Base-by-base conservation (phyloP, 768 basidiomycete genomes). In the Termitomyces eurrhizus region DNA sequence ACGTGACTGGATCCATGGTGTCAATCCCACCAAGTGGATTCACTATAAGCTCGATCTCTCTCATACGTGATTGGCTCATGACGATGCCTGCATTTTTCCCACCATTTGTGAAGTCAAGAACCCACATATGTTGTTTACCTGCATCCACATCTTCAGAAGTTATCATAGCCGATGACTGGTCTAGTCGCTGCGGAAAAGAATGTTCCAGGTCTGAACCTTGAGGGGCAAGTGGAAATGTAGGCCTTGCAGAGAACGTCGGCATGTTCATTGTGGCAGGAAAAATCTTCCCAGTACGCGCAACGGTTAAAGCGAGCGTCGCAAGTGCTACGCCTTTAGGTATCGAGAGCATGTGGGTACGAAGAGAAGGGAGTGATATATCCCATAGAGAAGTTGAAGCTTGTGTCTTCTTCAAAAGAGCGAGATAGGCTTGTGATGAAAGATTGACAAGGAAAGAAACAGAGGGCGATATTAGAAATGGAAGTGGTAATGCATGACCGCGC, bases 381-480 rank as follows among this genome's bases (percentile, higher is more conserved):
- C 63, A 62, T 13, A 68, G 45, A 52, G 64, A 64, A 35, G 67
- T 46, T 41, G 64, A 60, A 32, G 59, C 58, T 52, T 65, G 46
- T 3, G 74, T 59, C 5, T 72, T 68, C 18, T 77, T 82, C 24
- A 84, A 73, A 36, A 92, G 76, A 35, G 81, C 76, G 36, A 93
- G 79, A 66, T 93, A 93, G 8, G 84, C 79, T 1, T 78, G 72
- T 0, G 92, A 88, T 0, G 92, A 89, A 41, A 89, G 64, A 69
- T 90, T 81, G 33, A 84, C 79, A 9, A 93, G 76, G 69, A 93
- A 92, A 9, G 88, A 88, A 54, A 92, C 73, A 0, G 85, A 86
- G 7, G 90, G 88, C 1, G 81, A 79, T 14, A 75, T 74, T 3
- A 92, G 80, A 68, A 89, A 93, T 4, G 88, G 85, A n/a, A 93